phyloP scores from a whole-genome alignment of 2,329 filamentous ascomycete species.

The Alternaria triticimaculans region DNA sequence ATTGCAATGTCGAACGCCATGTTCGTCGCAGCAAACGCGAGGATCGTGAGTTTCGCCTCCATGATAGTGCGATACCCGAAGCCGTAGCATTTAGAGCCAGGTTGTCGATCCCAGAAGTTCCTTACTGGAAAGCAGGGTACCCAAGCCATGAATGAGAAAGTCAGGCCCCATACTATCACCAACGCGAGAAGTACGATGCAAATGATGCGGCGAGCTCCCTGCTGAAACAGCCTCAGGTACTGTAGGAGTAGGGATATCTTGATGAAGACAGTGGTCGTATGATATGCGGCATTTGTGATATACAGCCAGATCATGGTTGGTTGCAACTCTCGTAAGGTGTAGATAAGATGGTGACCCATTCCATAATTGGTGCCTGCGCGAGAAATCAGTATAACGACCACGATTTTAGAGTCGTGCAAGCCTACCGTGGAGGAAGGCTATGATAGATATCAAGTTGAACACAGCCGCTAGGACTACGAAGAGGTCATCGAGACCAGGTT shows the following conservation, averaged over 20 bases:
- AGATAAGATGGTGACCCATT: conserved; percentile 40
- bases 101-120: conserved; percentile 24
- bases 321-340: conserved; percentile 16
- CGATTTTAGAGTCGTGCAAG: background rate
- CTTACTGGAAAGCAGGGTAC: conserved; percentile 38
- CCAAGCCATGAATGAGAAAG: conserved; percentile 39
- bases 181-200: conserved; percentile 22
- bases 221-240: conserved; percentile 41
- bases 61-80: conserved; percentile 23
- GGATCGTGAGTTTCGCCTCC: conserved; percentile 24
- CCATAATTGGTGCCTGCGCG: conserved; percentile 32
- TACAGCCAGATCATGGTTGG: conserved; percentile 33
- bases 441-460: conserved; percentile 28
- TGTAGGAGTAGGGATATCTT: conserved; percentile 46
- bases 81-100: conserved; percentile 34
- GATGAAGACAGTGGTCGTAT: conserved; percentile 37
- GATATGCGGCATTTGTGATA: conserved; percentile 34
- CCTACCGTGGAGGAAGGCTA: conserved; percentile 31
- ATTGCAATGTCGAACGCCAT: conserved; percentile 41
- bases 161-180: conserved; percentile 35
- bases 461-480: conserved; percentile 38
- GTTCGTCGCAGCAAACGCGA: conserved; percentile 36
- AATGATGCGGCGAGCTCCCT: conserved; percentile 23
- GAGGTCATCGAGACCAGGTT: conserved; percentile 46
- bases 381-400: conserved; percentile 4